Conservation (phyloP, 306 rosid species). For the Malus sieversii region DNA sequence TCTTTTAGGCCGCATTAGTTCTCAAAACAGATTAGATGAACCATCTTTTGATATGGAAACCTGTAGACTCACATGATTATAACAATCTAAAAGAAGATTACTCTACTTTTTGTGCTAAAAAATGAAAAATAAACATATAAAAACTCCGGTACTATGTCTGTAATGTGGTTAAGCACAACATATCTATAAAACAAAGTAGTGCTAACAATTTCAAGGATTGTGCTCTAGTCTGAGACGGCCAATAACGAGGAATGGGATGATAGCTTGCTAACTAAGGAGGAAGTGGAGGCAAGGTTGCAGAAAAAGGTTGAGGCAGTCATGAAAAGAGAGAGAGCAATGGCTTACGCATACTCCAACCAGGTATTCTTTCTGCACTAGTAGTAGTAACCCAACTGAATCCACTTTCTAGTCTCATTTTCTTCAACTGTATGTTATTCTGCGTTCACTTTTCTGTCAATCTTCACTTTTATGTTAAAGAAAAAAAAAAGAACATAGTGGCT, state of each 20-base stretch:
- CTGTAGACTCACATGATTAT: neutral
- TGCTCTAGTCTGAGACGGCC: slow-evolving; percentile 69
- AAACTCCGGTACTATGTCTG: neutral
- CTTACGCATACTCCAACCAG: slow-evolving; percentile 92
- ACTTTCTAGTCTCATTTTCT: neutral
- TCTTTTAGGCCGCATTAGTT: too few relatives aligned
- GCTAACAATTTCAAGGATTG: slow-evolving; percentile 14
- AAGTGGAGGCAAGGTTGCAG: slow-evolving; percentile 77
- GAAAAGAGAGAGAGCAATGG: slow-evolving; percentile 95
- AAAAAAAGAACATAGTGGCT: too few relatives aligned
- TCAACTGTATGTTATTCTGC: neutral
- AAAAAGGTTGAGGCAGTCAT: slow-evolving; percentile 80
- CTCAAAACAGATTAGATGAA: neutral
- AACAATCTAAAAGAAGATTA: neutral
- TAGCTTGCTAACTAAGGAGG: slow-evolving; percentile 85
- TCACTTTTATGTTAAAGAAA: neutral
- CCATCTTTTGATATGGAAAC: neutral
- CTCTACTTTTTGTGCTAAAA: neutral
- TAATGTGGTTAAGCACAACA: neutral
- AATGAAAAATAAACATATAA: neutral
- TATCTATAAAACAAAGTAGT: neutral
- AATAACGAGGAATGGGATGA: slow-evolving; percentile 82
- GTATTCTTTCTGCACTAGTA: slow-evolving; percentile 22
- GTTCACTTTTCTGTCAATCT: neutral
- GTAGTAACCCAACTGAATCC: neutral